Percentiles rank a stretch among this genome's conserved stretches.
These are phyloP conservation scores for Chlamydomonas reinhardtii DNA, from an alignment of 163 green algal genomes.

Conservation along the genomic window DNA sequence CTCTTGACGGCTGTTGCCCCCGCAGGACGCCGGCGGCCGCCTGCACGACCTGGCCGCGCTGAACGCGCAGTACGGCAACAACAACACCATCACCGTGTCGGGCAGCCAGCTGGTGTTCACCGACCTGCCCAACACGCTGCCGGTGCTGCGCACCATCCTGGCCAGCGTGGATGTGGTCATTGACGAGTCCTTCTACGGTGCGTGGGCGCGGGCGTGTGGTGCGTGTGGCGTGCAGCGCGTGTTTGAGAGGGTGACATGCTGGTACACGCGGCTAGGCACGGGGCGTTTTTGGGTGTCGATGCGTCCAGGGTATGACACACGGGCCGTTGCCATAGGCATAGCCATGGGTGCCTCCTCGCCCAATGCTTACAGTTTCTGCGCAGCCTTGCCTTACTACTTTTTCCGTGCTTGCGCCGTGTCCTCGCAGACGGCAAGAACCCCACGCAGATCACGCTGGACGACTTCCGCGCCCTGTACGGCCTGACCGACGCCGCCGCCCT, in stretches of 20 bases:
- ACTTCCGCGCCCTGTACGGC: slow-evolving; percentile 10
- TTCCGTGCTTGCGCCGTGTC: no score
- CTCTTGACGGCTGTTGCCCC: neutral
- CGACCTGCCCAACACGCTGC: slow-evolving; percentile 14
- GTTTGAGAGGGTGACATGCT: no score
- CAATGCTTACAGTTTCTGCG: no score
- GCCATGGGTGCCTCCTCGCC: no score
- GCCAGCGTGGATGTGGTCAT: slow-evolving; percentile 77
- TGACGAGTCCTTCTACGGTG: slow-evolving; percentile 75
- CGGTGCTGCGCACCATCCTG: slow-evolving; percentile 41
- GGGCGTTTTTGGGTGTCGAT: no score
- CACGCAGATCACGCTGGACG: neutral
- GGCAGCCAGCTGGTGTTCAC: neutral
- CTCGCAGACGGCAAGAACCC: neutral
- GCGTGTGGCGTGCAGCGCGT: no score
- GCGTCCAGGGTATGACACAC: no score
- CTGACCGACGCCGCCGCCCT: neutral
- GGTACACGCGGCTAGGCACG: no score
- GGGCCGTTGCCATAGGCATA: no score
- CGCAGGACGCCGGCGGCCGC: slow-evolving; percentile 67
- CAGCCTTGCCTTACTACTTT: no score
- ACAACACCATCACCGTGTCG: neutral
- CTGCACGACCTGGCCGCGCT: slow-evolving; percentile 50
- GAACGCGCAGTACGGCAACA: neutral
- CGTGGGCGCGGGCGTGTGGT: neutral